Evolutionary conservation across 257 asterid genomes (phyloP), one percentile per base, ranked within the genome.

Genomic region (Ocimum tenuiflorum): DNA sequence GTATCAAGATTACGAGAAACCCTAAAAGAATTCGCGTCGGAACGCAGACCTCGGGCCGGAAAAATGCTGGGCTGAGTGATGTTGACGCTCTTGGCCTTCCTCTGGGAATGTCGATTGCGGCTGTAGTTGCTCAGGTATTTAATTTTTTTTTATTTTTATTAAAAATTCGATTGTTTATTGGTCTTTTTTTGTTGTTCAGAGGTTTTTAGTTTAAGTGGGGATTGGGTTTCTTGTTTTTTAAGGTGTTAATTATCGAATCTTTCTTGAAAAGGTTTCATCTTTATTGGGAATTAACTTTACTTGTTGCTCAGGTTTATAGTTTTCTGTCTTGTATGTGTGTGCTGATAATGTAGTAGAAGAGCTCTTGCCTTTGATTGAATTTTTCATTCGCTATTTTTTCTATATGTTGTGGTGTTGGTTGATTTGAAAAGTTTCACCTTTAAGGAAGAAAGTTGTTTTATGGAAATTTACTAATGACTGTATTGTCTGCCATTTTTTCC

Each of bases 101-200:
- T 63, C 84, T 92, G 20, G 98, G 98, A 69, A 89, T 89, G 96
- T 89, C 97, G 15, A 76, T 92, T 56, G 98, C 97, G 46, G 96
- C 88, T 23, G 82, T 87, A 46, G 83, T 92, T 77, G 78, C 91
- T 59, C 86, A 87, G 98, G 97, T 91, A 39, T 41, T 14, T 12
- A 0, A 20, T 36, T 3, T 8, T 1, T n/a, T n/a, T 42, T 27
- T 17, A n/a, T 47, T 48, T 10, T 17, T 31, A 6, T 17, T 0
- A 13, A 27, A 53, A 53, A n/a, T n/a, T n/a, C n/a, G n/a, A n/a
- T n/a, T 48, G 4, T 31, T 52, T 10, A 8, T 33, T 68, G 52
- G 18, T 51, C 18, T 17, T 7, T 18, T n/a, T 47, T 17, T 33
- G 19, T 66, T 38, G 10, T 57, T 53, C 54, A n/a, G 8, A 57